Base-by-base conservation (phyloP, 805 yeast species). In the Wickerhamomyces chambardii region DNA sequence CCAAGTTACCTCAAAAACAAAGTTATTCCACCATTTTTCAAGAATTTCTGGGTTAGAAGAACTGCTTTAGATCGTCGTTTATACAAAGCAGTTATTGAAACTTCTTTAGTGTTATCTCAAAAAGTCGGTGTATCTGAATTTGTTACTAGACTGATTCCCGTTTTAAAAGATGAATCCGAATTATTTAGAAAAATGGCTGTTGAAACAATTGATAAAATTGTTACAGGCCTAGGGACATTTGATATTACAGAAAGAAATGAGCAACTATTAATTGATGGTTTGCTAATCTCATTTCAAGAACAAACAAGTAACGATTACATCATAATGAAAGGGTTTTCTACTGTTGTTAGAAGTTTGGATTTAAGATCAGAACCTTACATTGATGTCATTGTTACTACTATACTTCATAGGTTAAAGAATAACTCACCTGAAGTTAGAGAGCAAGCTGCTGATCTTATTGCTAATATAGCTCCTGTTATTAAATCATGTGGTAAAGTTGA, bases 151-250 rank as follows among this genome's bases (percentile, higher is more conserved):
- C 55, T 85, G 15, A 59, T 84, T 2, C 56, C 57, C 2, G 73
- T 68, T 2, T 59, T 94, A 38, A 83, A 83, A 47, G 96, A 90
- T 55, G 87, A 80, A 37, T 77, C 92, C 7, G 95, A 86, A 50
- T 75, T 81, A 1, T 76, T 81, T 39, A 65, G 97, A 37, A 66
- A 64, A 39, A 80, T 90, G 94, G 77, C 86, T 1, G 74, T 83
- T 6, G 87, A 78, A 36, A 69, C 95, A 0, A 63, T 80, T 2
- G 69, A 74, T 43, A 73, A 66, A 45, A 70, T 82, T 24, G 62
- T 82, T 2, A 47, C 58, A 3, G 42, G 57, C 7, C 43, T 66
- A 6, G 84, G 84, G 1, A 65, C 74, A 1, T 61, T 70, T 6
- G 92, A 81, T 27, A 55, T 87, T 30, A 72, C 76, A 34, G 74